Percentiles rank a stretch among this genome's conserved stretches.
phyloP scores from a whole-genome alignment of 371 early-diverging fungal species.

The Lichtheimia hyalospora region DNA sequence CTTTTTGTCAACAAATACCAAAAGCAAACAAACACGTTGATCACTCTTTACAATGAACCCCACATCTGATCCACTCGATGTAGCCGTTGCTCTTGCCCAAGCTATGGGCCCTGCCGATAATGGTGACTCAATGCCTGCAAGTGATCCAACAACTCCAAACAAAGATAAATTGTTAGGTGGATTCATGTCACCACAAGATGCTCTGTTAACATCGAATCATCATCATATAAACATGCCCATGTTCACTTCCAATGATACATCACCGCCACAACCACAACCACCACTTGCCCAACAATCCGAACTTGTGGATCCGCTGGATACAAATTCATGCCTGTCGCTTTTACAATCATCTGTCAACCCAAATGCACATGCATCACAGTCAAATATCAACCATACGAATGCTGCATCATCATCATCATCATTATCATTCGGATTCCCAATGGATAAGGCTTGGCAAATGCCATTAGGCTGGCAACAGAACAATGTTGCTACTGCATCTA shows the following conservation, averaged over 20 bases:
- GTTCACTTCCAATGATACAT: not conserved
- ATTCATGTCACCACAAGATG: constrained; percentile 3
- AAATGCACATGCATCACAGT: too few species aligned
- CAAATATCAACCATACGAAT: not conserved
- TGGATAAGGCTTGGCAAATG: not conserved
- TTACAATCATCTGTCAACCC: not conserved
- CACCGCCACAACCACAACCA: constrained; percentile 10
- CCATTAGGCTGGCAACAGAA: not conserved
- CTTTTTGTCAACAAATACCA: not conserved
- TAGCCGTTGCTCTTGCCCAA: constrained; percentile 19
- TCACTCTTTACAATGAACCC: constrained; percentile 9
- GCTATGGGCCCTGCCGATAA: constrained; percentile 12
- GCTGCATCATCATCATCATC: not conserved
- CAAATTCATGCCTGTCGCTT: constrained; percentile 9
- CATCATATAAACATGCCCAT: not conserved
- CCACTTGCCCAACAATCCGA: constrained; percentile 7
- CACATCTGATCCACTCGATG: constrained; percentile 19
- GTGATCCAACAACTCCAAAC: not conserved
- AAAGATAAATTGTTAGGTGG: not conserved
- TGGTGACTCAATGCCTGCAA: not conserved
- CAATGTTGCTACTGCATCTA: not conserved
- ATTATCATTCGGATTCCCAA: not conserved
- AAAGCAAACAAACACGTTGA: too few species aligned
- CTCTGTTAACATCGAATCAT: not conserved
- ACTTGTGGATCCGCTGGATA: constrained; percentile 12